phyloP scores from a whole-genome alignment of 768 basidiomycete genomes.

The Amanita inopinata region DNA sequence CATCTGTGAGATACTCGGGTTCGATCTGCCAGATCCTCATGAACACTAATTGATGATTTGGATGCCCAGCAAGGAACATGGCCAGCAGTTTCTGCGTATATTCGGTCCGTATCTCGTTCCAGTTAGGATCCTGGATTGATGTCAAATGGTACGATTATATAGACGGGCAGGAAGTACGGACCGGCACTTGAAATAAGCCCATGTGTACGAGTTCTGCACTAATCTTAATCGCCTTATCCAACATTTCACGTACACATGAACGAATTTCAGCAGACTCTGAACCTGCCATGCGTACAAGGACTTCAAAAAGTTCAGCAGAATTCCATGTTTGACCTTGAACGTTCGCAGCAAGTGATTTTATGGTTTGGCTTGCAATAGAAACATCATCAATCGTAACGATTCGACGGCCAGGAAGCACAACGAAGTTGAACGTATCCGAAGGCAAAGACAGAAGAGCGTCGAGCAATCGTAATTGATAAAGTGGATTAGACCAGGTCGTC shows the following conservation, averaged over 20 bases:
- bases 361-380: conserved; percentile 76
- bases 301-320: conserved; percentile 81
- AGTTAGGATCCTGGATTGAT: conserved; percentile 54
- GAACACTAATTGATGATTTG: conserved; percentile 94
- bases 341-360: conserved; percentile 82
- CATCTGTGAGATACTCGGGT: conserved; percentile 75
- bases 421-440: conserved; percentile 88
- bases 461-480: conserved; percentile 79
- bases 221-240: conserved; percentile 89
- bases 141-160: conserved; percentile 11
- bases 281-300: conserved; percentile 72
- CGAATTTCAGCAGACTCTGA: conserved; percentile 64
- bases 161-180: conserved; percentile 27
- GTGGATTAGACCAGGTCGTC: conserved; percentile 75
- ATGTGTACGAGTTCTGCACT: conserved; percentile 92
- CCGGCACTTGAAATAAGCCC: conserved; percentile 84
- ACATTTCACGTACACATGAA: conserved; percentile 75
- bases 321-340: conserved; percentile 95
- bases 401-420: conserved; percentile 71
- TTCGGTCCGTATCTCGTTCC: conserved; percentile 83
- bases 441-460: conserved; percentile 85
- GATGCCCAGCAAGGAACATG: conserved; percentile 88
- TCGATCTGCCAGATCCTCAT: conserved; percentile 93
- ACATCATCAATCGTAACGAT: conserved; percentile 89
- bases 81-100: conserved; percentile 77